Evolutionary conservation across 768 basidiomycete species (phyloP).

Genomic region (Ramaria sp.): DNA sequence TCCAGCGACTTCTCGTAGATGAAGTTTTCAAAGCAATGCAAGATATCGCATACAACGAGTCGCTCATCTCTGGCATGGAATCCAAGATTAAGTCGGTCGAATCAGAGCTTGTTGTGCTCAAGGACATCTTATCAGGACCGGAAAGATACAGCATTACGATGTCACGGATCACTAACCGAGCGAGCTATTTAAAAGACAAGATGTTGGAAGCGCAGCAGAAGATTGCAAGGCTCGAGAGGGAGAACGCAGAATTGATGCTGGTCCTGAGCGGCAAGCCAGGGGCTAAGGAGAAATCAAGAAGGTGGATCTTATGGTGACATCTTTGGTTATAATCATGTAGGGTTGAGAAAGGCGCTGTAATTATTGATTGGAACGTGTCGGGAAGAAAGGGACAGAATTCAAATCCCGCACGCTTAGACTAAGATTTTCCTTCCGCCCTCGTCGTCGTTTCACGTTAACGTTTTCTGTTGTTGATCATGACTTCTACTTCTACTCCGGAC

Average conservation of each 20-base stretch:
- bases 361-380: background rate
- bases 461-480: constrained; percentile 43
- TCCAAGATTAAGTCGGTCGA: constrained; percentile 61
- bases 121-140: constrained; percentile 44
- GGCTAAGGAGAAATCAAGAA: background rate
- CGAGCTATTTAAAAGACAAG: constrained; percentile 60
- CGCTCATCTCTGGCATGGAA: constrained; percentile 38
- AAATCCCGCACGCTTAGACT: constrained; percentile 4
- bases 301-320: background rate
- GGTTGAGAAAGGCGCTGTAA: background rate
- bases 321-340: background rate
- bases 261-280: constrained; percentile 25
- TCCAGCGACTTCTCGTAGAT: constrained; percentile 62
- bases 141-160: constrained; percentile 29
- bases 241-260: constrained; percentile 59
- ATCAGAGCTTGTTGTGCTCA: constrained; percentile 59
- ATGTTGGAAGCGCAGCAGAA: constrained; percentile 61
- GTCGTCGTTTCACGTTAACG: constrained; percentile 10
- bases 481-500: constrained; percentile 60
- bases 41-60: constrained; percentile 73
- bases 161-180: constrained; percentile 43
- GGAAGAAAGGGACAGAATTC: constrained; percentile 3
- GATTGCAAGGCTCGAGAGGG: constrained; percentile 57
- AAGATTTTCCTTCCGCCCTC: constrained; percentile 8
- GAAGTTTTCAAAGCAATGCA: constrained; percentile 69